Conservation (phyloP, 1,284 basidiomycete genomes). For the Ustilago loliicola region DNA sequence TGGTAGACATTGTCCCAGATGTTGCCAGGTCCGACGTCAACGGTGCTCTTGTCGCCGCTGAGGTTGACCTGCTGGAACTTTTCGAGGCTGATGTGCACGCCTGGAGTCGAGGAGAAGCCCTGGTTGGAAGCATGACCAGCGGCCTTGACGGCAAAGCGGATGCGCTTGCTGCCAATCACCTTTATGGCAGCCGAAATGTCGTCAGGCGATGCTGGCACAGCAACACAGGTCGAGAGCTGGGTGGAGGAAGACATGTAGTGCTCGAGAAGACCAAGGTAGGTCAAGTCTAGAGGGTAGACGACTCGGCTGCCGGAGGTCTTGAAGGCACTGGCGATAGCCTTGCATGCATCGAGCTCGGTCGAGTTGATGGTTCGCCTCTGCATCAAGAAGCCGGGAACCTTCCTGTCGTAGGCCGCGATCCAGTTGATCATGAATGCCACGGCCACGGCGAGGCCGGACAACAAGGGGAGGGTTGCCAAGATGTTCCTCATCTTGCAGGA, state of each 20-base stretch:
- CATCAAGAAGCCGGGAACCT: constrained; percentile 14
- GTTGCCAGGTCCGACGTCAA: constrained; percentile 56
- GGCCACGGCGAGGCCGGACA: constrained; percentile 33
- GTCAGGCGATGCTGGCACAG: constrained; percentile 40
- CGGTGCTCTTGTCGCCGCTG: constrained; percentile 44
- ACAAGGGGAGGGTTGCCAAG: constrained; percentile 26
- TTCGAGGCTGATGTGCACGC: constrained; percentile 53
- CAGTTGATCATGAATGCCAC: constrained; percentile 39
- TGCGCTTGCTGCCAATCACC: constrained; percentile 49
- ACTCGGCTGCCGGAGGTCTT: constrained; percentile 25
- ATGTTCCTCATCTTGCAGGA: constrained; percentile 24
- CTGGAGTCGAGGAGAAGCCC: constrained; percentile 57
- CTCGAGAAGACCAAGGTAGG: constrained; percentile 27
- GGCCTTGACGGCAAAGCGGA: constrained; percentile 51
- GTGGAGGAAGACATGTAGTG: constrained; percentile 50
- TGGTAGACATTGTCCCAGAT: constrained; percentile 60
- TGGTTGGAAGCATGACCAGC: constrained; percentile 58
- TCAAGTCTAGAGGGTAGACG: constrained; percentile 36
- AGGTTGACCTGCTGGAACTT: constrained; percentile 54
- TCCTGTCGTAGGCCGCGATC: constrained; percentile 28
- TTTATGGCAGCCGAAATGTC: constrained; percentile 53
- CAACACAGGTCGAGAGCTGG: constrained; percentile 50
- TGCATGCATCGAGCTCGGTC: constrained; percentile 47
- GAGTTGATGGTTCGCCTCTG: constrained; percentile 41
- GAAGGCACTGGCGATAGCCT: constrained; percentile 32